Base-by-base conservation (phyloP, 1,284 basidiomycete genomes). In the Peniophora sp. region DNA sequence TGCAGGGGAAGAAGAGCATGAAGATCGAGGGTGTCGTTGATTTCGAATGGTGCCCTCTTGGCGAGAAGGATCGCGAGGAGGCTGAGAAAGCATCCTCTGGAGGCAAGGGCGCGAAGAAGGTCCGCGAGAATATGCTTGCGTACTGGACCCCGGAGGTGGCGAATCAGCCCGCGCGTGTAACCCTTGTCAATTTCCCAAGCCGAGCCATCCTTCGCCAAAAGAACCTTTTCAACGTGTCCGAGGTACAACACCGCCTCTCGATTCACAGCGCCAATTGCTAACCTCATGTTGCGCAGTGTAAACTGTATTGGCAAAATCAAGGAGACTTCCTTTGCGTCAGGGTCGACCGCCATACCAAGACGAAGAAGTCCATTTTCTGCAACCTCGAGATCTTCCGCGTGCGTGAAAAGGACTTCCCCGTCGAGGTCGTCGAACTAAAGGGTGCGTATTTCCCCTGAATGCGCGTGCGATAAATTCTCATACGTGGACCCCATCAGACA, bases 301-400 rank as follows among this genome's bases (percentile, higher is more conserved):
- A 98, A 74, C 80, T 99, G 46, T 89, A 91, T 71, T 99, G 94
- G 95, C 97, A 99, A 73, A 97, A 96, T 63, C 92, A 97, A 66
- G 97, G 97, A 48, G 95, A 99, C 70, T 99, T 93, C 75, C 81
- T 99, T 23, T 99, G 97, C 63, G 97, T 99, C 70, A 98, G 97
- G 73, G 97, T 99, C 52, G 97, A 99, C 71, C 89, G 97, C 53
- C 95, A 98, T 68, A 98, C 96, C 44, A 99, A 99, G 76, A 97
- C 94, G 18, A 98, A 98, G 73, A 99, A 99, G 75, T 95, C 94
- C 11, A 94, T 92, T 51, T 99, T 95, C 75, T 97, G 95, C 72
- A 99, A 99, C 70, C 77, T 99, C 56, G 97, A 99, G 71, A 88
- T 99, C 57, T 99, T 99, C 80, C 84, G 95, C 52, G 84, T 98